Percentiles rank a stretch among this genome's conserved stretches.
Evolutionary conservation across 768 basidiomycete genomes (phyloP).

Genomic region (Stropharia rugosoannulata): DNA sequence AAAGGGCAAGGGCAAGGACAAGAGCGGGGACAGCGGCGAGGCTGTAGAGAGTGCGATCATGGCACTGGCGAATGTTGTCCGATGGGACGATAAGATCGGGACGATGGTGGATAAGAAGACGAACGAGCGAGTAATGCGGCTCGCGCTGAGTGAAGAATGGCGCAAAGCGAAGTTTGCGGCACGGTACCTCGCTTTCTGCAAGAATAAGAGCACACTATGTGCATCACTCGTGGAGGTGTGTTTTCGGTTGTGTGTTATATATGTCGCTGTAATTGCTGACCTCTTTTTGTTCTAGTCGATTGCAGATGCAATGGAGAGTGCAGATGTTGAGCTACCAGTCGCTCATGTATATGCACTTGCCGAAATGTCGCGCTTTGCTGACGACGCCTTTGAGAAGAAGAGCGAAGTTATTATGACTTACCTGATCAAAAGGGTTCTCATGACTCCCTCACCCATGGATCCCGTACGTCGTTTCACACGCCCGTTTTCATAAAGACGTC

Average conservation of each 20-base stretch:
- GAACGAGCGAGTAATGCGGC: constrained; percentile 59
- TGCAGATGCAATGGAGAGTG: constrained; percentile 46
- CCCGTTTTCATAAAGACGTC: neutral
- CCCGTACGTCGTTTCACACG: constrained; percentile 36
- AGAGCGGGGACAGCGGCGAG: constrained; percentile 20
- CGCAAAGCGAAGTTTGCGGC: constrained; percentile 86
- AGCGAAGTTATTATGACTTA: constrained; percentile 75
- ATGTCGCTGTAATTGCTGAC: neutral
- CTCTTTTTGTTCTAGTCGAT: constrained; percentile 48
- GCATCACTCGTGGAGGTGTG: constrained; percentile 64
- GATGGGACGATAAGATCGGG: constrained; percentile 54
- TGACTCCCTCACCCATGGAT: constrained; percentile 48
- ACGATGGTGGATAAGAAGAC: constrained; percentile 62
- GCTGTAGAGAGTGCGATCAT: constrained; percentile 71
- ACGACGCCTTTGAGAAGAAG: constrained; percentile 74
- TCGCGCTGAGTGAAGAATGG: constrained; percentile 56
- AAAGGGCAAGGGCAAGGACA: constrained; percentile 29
- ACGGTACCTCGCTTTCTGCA: constrained; percentile 63
- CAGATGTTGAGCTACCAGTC: constrained; percentile 46
- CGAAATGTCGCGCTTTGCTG: constrained; percentile 68
- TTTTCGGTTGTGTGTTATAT: neutral
- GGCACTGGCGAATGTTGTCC: constrained; percentile 69
- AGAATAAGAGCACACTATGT: constrained; percentile 50
- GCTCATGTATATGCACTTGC: constrained; percentile 71
- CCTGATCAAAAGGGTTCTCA: constrained; percentile 68